Evolutionary conservation across 23 red algal species (phyloP).

Genomic region (Gracilaria domingensis): DNA sequence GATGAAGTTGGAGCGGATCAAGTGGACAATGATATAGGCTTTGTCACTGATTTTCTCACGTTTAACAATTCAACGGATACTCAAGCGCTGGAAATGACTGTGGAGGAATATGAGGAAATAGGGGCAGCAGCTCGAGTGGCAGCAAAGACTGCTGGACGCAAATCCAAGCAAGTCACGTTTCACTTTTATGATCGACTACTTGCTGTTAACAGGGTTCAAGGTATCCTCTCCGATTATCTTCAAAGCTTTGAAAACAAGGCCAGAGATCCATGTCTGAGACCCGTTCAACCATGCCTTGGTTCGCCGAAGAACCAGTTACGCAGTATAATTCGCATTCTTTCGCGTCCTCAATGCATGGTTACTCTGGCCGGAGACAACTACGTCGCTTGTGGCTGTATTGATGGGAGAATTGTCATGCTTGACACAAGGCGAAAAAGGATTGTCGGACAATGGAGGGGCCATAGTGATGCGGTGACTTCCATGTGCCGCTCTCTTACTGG

Average conservation of each 20-base stretch:
- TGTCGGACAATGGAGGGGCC: slow-evolving; percentile 23
- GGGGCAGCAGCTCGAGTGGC: slow-evolving; percentile 10
- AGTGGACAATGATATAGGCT: slow-evolving; percentile 33
- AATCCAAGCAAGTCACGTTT: not conserved
- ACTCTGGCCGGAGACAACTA: slow-evolving; percentile 20
- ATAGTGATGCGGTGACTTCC: slow-evolving; percentile 1
- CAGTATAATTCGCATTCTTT: slow-evolving; percentile 9
- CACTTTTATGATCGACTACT: slow-evolving; percentile 7
- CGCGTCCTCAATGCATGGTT: slow-evolving; percentile 13
- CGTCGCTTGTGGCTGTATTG: slow-evolving; percentile 23
- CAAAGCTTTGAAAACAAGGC: not conserved
- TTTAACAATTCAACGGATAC: slow-evolving; percentile 1
- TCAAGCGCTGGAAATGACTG: slow-evolving; percentile 9
- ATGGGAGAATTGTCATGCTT: slow-evolving; percentile 11
- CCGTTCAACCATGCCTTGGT: slow-evolving; percentile 2
- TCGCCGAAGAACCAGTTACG: slow-evolving; percentile 1
- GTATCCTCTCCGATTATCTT: not conserved
- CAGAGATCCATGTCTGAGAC: not conserved
- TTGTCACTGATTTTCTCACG: slow-evolving; percentile 33
- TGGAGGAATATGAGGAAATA: slow-evolving; percentile 25
- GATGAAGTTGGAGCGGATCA: slow-evolving; percentile 4
- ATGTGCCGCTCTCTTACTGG: slow-evolving; percentile 15
- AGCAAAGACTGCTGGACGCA: not conserved
- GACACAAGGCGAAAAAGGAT: slow-evolving; percentile 30
- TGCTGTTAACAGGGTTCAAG: not conserved